Percentiles rank a stretch among this genome's conserved stretches.
Conservation (phyloP, 208 protist species). For the Acanthamoeba healyi region DNA sequence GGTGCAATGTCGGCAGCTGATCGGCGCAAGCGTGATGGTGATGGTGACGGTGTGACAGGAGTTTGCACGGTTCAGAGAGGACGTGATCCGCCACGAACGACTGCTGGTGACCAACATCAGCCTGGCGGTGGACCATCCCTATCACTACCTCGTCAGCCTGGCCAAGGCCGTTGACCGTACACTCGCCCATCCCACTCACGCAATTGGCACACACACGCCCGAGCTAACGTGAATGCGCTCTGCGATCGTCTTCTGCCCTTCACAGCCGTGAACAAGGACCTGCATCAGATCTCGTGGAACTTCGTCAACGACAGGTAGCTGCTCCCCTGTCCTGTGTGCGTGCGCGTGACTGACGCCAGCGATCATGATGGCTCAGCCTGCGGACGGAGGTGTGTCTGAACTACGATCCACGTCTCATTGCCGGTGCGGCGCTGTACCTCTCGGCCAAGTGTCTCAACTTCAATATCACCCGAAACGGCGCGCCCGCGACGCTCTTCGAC, state of each 20-base stretch:
- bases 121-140: conserved; percentile 68
- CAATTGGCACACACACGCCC: no score
- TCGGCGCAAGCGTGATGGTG: no score
- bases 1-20: no score
- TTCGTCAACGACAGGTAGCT: conserved; percentile 90
- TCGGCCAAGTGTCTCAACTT: background rate
- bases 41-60: background rate
- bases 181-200: background rate
- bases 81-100: conserved; percentile 37
- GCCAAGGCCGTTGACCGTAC: conserved; percentile 46
- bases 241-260: no score
- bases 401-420: conserved; percentile 52
- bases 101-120: conserved; percentile 61
- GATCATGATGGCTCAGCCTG: background rate
- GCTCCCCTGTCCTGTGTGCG: background rate
- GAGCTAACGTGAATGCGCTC: no score
- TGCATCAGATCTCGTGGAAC: conserved; percentile 90
- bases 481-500: background rate
- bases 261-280: conserved; percentile 35
- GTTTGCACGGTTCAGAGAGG: conserved; percentile 20
- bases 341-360: no score
- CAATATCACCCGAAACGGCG: background rate
- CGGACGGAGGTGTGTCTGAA: conserved; percentile 57
- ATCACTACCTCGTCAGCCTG: conserved; percentile 57
- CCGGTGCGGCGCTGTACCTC: conserved; percentile 49